Evolutionary conservation across 75 land plant species (phyloP).

Genomic region (Chamaecyparis obtusa): DNA sequence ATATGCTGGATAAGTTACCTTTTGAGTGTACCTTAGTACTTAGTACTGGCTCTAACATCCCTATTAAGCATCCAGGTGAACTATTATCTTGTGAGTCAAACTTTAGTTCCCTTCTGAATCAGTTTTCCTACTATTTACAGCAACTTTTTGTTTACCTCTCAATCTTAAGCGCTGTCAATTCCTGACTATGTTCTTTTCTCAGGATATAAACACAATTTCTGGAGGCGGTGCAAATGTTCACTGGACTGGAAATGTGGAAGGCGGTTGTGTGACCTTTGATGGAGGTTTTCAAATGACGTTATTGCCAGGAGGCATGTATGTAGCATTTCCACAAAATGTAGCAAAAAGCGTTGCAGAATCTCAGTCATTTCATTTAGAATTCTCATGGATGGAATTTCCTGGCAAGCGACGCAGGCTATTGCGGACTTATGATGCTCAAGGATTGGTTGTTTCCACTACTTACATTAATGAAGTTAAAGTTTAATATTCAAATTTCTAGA

Average conservation of each 20-base stretch:
- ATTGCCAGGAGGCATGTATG: conserved; percentile 79
- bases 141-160: not conserved
- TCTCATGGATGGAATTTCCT: conserved; percentile 89
- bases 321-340: conserved; percentile 77
- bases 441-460: conserved; percentile 91
- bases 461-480: conserved; percentile 61
- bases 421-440: conserved; percentile 86
- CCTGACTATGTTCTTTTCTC: conserved; percentile 6
- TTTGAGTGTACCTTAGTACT: not conserved
- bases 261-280: conserved; percentile 57
- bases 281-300: conserved; percentile 72
- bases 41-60: not conserved
- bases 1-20: not conserved
- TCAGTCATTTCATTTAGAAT: conserved; percentile 85
- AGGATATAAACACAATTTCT: conserved; percentile 68
- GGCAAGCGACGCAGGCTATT: conserved; percentile 78
- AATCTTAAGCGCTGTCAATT: not conserved
- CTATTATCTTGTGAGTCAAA: not conserved
- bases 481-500: conserved; percentile 4
- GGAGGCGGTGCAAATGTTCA: conserved; percentile 47
- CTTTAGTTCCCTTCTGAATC: not conserved
- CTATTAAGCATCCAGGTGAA: conserved; percentile 3
- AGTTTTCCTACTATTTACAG: not conserved
- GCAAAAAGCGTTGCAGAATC: conserved; percentile 68
- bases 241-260: conserved; percentile 57